A percentile compares a stretch with the other conserved stretches of the same genome.
phyloP scores from a whole-genome alignment of 352 stramenopile species.

The Phytophthora chlamydospora region DNA sequence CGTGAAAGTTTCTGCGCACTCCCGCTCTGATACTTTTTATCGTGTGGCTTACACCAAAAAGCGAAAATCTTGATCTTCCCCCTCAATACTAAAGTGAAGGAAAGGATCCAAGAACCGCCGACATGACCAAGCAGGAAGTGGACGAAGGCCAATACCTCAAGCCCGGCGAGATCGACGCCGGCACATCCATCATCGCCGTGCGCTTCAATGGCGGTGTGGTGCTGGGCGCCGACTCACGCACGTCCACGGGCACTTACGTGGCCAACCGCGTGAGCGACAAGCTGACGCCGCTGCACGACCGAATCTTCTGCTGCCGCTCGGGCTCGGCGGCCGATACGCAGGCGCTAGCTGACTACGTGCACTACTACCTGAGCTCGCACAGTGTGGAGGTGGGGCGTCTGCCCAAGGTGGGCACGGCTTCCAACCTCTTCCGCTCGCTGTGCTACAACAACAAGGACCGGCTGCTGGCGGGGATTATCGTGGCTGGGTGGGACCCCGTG shows the following conservation, averaged over 20 bases:
- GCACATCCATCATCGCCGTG: slow-evolving; percentile 99
- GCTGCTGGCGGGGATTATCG: slow-evolving; percentile 95
- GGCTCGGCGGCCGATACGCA: slow-evolving; percentile 98
- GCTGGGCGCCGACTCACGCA: slow-evolving; percentile 95
- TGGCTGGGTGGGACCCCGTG: slow-evolving; percentile 97
- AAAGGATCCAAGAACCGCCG: slow-evolving; percentile 20
- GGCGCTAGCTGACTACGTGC: slow-evolving; percentile 84
- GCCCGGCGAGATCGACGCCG: slow-evolving; percentile 93
- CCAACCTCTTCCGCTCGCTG: slow-evolving; percentile 96
- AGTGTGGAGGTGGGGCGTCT: slow-evolving; percentile 86
- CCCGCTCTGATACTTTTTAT: too few relatives aligned
- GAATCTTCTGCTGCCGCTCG: slow-evolving; percentile 97
- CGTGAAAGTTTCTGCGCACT: too few relatives aligned
- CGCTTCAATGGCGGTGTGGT: slow-evolving; percentile 97
- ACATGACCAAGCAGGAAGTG: slow-evolving; percentile 55
- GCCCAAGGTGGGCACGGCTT: slow-evolving; percentile 97
- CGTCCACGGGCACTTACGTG: slow-evolving; percentile 96
- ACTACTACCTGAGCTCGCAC: slow-evolving; percentile 81
- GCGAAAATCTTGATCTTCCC: too few relatives aligned
- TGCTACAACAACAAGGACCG: slow-evolving; percentile 99
- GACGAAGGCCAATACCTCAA: slow-evolving; percentile 80
- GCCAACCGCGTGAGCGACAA: slow-evolving; percentile 98
- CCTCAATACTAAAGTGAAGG: slow-evolving; percentile 11
- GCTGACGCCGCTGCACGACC: slow-evolving; percentile 96
- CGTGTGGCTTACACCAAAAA: too few relatives aligned